Conservation (phyloP, 2,329 filamentous ascomycete genomes). For the Lachnellula hyalina region DNA sequence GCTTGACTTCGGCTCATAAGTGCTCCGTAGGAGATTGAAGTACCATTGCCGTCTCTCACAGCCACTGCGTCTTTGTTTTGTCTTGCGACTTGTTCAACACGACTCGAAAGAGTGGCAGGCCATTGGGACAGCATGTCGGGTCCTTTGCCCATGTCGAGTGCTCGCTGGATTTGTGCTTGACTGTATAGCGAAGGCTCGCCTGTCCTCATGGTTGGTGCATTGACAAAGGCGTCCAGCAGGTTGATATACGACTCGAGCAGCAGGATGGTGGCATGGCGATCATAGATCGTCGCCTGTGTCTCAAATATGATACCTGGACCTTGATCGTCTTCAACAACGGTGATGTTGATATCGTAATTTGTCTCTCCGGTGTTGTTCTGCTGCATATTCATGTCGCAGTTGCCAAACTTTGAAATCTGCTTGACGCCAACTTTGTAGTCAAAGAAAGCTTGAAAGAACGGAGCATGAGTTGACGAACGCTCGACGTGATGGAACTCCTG, state of each 20-base stretch:
- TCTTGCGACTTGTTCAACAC: constrained; percentile 4
- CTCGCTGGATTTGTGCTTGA: constrained; percentile 3
- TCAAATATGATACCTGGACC: constrained; percentile 5
- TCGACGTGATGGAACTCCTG: constrained; percentile 8
- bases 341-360: constrained; percentile 30
- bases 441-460: constrained; percentile 16
- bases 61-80: constrained; percentile 1
- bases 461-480: constrained; percentile 11
- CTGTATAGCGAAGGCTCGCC: constrained; percentile 5
- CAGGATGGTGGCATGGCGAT: not conserved
- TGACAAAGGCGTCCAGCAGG: constrained; percentile 37
- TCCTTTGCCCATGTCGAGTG: constrained; percentile 7
- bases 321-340: constrained; percentile 7
- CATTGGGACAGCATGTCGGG: constrained; percentile 6
- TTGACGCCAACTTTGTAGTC: constrained; percentile 20
- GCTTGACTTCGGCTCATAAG: constrained; percentile 30
- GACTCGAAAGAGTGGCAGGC: constrained; percentile 6
- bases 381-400: constrained; percentile 18
- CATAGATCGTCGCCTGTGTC: constrained; percentile 10
- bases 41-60: constrained; percentile 7
- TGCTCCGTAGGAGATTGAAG: constrained; percentile 32
- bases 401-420: constrained; percentile 17
- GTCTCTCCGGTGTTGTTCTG: constrained; percentile 15
- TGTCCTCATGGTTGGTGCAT: constrained; percentile 7
- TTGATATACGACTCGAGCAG: constrained; percentile 10